Base-by-base conservation (phyloP, 805 yeast genomes). In the Blastobotrys terrestris region DNA sequence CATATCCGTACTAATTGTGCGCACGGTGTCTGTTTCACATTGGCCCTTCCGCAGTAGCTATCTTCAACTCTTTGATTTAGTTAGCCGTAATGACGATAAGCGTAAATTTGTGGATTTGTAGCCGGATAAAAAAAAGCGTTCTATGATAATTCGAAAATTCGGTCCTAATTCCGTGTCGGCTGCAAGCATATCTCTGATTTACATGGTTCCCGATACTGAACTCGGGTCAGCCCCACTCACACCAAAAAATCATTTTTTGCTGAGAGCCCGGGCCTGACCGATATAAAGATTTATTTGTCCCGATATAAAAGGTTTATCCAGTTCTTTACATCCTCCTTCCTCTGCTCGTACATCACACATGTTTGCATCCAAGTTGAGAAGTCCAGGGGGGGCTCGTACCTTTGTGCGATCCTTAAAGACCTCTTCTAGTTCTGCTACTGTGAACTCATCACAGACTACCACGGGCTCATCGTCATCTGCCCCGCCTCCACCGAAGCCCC, bases 341-440 rank as follows among this genome's bases (percentile, higher is more conserved):
- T 26, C n/a, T n/a, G n/a, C n/a, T n/a, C 11, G 11, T 26, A 26
- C 35, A 5, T 6, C 35, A 26, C 35, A 6, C 35, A 26, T 26
- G 35, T 26, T 26, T 26, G 35, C 35, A 26, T 26, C 35, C 35
- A 26, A 26, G 35, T 26, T 26, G 11, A 5, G 35, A 26, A 26
- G 8, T 26, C 35, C 35, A 26, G 35, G 35, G 11, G 35, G 35
- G 8, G 5, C 35, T 26, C 35, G 35, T 11, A 26, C 35, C 11
- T 26, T 26, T 26, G 35, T 26, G 35, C 35, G 35, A 26, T 26
- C 35, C 35, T 26, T 26, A 11, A 26, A 26, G 35, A 26, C 35
- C 35, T 26, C 35, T 14, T 46, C 49, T 15, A 35, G 31, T 16
- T 6, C 46, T 14, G 44, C 48, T 20, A 31, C 42, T 18, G 48